Evolutionary conservation across 2,329 filamentous ascomycete genomes (phyloP), one percentile per base, ranked within the genome.

Genomic region (Hymenoscyphus fructigenus): DNA sequence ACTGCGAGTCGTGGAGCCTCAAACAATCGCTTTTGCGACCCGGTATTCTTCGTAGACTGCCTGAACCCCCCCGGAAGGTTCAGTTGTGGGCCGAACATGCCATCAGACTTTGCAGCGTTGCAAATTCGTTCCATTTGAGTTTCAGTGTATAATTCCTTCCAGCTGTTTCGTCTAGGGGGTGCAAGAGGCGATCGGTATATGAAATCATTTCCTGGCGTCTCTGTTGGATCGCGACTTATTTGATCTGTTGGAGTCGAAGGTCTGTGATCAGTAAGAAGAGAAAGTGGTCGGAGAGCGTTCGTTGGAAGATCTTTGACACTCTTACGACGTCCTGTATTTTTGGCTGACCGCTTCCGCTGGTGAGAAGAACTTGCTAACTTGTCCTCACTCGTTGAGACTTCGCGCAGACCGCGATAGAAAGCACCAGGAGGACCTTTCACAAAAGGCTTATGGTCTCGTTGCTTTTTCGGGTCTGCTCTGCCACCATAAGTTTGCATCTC

Each of bases 111-210:
- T 20, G 70, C 72, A 55, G 65, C 63, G 32, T 70, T 65, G 23
- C 38, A 60, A 5, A 72, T 65, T 14, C 55, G 53, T n/a, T 59
- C 60, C 28, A 74, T 56, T 17, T 74, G 67, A 2, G 66, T 58
- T 7, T 57, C 55, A 29, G 65, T 72, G 61, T 75, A 75, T 57
- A 75, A 36, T n/a, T 65, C 53, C 17, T 70, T 65, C 72, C 70
- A 74, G 15, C 64, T 71, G 26, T 65, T 62, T 7, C 67, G 67
- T 56, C 69, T 68, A 26, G 70, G 68, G 34, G 73, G 73, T 20
- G 73, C 73, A 38, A 72, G 66, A 6, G 73, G 71, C 12, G 72
- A 73, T 20, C 71, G 67, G 56, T 75, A 75, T 5, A 70, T 23
- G 32, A 72, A 74, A 38, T 68, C 69, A 55, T 68, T 63, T 1